Evolutionary conservation across 192 early-diverging fungal genomes (phyloP), one percentile per base, ranked within the genome.

Genomic region (Entomortierella parvispora): DNA sequence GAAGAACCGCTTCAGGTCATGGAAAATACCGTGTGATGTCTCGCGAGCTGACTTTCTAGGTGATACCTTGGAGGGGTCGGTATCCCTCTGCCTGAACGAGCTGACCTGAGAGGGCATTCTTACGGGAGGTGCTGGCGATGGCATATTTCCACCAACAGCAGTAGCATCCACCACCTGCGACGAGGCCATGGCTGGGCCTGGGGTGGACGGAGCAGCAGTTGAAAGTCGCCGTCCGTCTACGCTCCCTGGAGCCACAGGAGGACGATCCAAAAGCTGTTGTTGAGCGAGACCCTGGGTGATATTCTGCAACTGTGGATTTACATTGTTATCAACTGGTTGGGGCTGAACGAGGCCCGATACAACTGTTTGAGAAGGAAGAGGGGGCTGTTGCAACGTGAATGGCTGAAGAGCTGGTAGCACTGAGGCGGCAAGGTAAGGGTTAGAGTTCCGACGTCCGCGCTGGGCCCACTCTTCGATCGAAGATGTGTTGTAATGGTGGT

Each of bases 1-100:
- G 47, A 88, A 82, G 20, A 88, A 83, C 26, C 81, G 70, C 60
- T 88, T 88, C 18, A 88, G 69, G 11, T 88, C 84, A 42, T 82
- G 79, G 20, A 86, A 83, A 17, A 86, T 77, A 23, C 74, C 74
- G 29, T 77, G 74, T 0, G 65, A 65, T 0, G 64, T 74, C 37
- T 67, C 65, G 23, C 42, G 54, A 2, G 37, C 68, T 4, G 79
- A 47, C 17, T 69, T 68, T 44, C 53, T 42, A 31, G 20, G 32
- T 11, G 46, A 37, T 6, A 45, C 2, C 25, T 69, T 68, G 0
- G 54, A 44, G 18, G 49, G 22, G 26, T 63, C 68, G n/a, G 55
- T 66, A 11, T 65, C 56, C 4, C 54, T 55, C 26, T 52, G 47
- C 40, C 28, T 57, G 37, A 72, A 28, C 14, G 28, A 45, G 47